These are phyloP conservation scores for Linderniella brevidens DNA, from an alignment of 257 asterid species.

Conservation along the genomic window DNA sequence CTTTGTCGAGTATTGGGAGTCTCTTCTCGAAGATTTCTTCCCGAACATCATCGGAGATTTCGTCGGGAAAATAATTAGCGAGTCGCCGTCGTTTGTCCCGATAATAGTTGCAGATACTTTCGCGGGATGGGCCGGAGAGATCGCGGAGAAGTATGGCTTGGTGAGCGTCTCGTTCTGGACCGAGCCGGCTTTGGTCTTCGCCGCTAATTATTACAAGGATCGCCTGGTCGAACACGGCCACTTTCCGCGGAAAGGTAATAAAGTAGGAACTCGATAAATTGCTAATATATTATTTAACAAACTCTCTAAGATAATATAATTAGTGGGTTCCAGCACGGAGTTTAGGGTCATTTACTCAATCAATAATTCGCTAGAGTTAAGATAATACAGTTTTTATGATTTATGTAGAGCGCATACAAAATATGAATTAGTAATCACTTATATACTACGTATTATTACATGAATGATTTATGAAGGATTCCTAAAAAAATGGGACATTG, in stretches of 20 bases:
- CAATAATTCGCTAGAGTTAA: too few relatives aligned
- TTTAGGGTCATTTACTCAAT: too few relatives aligned
- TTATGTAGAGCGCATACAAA: too few relatives aligned
- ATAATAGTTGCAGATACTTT: constrained; percentile 19
- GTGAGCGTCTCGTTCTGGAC: constrained; percentile 18
- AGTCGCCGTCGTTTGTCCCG: constrained; percentile 8
- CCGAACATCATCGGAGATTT: constrained; percentile 13
- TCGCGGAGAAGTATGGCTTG: constrained; percentile 15
- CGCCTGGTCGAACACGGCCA: constrained; percentile 15
- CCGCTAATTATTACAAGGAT: constrained; percentile 16
- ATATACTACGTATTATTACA: too few relatives aligned
- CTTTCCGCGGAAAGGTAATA: constrained; percentile 13
- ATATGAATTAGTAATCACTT: too few relatives aligned
- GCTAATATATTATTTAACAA: neutral
- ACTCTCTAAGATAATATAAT: too few relatives aligned
- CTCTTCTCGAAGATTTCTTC: constrained; percentile 6
- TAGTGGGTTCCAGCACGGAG: neutral
- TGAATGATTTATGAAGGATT: too few relatives aligned
- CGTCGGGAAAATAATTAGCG: constrained; percentile 6
- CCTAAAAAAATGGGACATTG: too few relatives aligned
- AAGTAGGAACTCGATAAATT: too few relatives aligned
- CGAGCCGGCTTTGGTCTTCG: constrained; percentile 14
- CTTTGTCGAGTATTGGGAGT: neutral
- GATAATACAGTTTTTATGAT: too few relatives aligned
- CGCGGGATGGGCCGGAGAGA: constrained; percentile 10